Percentiles rank a stretch among this genome's conserved stretches.
phyloP scores from a whole-genome alignment of 2,329 filamentous ascomycete genomes.

The Cryphonectria carpinicola region DNA sequence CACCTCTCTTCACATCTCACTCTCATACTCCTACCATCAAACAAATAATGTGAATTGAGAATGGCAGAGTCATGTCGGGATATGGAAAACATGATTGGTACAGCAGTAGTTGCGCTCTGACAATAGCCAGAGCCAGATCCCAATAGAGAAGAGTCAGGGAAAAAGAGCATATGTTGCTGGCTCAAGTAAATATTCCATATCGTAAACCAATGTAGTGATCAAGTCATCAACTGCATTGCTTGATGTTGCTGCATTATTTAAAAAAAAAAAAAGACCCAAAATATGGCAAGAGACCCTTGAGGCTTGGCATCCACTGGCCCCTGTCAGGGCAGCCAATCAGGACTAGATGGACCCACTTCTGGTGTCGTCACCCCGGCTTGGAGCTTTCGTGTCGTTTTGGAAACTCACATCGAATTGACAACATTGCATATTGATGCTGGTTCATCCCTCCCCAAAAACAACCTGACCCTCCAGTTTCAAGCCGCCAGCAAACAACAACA shows the following conservation, averaged over 20 bases:
- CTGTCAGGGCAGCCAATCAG: constrained; percentile 17
- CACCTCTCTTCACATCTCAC: not conserved
- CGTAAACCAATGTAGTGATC: not conserved
- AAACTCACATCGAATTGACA: constrained; percentile 16
- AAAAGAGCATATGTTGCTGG: no score
- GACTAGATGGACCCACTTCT: constrained; percentile 11
- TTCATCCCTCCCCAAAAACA: not conserved
- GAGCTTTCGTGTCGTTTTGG: constrained; percentile 28
- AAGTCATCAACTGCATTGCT: not conserved
- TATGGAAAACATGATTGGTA: not conserved
- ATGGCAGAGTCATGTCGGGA: not conserved
- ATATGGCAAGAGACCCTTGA: constrained; percentile 1
- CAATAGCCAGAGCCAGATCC: no score
- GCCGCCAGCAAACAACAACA: not conserved
- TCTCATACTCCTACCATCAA: not conserved
- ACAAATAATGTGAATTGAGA: not conserved
- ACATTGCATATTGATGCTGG: constrained; percentile 5
- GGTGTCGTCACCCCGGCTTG: constrained; percentile 15
- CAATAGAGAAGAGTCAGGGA: no score
- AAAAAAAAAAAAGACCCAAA: not conserved
- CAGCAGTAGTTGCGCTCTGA: not conserved
- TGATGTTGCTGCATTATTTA: not conserved
- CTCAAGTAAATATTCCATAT: not conserved
- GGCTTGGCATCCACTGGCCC: constrained; percentile 7
- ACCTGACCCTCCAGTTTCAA: not conserved